A percentile compares a stretch with the other conserved stretches of the same genome.
Conservation (phyloP, 345 rosid species). For the Populus tremula region DNA sequence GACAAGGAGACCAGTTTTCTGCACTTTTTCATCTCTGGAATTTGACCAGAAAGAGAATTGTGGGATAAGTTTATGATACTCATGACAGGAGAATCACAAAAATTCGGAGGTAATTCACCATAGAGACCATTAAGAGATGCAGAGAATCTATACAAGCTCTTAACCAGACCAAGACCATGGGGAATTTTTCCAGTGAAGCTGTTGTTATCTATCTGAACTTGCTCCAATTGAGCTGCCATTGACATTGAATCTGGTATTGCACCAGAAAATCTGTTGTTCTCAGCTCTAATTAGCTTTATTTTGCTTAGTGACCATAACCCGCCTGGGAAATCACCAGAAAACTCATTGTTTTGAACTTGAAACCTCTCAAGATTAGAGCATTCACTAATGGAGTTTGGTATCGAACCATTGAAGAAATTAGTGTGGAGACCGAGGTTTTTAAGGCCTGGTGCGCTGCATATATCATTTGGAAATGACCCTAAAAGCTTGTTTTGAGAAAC, state of each 20-base stretch:
- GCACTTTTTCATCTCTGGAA: constrained; percentile 78
- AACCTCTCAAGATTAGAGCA: constrained; percentile 77
- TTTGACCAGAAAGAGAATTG: constrained; percentile 63
- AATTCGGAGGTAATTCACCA: constrained; percentile 70
- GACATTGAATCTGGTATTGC: constrained; percentile 59
- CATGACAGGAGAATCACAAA: constrained; percentile 88
- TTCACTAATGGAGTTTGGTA: constrained; percentile 51
- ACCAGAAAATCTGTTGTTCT: constrained; percentile 75
- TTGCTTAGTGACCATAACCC: constrained; percentile 65
- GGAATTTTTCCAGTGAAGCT: constrained; percentile 67
- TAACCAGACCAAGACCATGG: constrained; percentile 65
- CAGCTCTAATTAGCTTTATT: constrained; percentile 74
- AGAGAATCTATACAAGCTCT: constrained; percentile 83
- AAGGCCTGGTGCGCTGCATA: constrained; percentile 63
- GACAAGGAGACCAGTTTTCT: constrained; percentile 83
- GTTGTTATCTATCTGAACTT: constrained; percentile 87
- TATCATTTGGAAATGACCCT: constrained; percentile 68
- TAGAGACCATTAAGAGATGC: constrained; percentile 63
- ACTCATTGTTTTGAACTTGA: constrained; percentile 79
- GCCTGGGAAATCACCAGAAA: constrained; percentile 73
- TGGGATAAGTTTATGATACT: constrained; percentile 82
- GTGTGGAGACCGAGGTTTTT: constrained; percentile 62
- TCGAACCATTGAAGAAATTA: constrained; percentile 62
- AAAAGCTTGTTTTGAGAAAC: constrained; percentile 70
- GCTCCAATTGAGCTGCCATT: constrained; percentile 71